Evolutionary conservation across 768 basidiomycete genomes (phyloP), one percentile per base, ranked within the genome.

Genomic region (Sistotremastrum suecicum): DNA sequence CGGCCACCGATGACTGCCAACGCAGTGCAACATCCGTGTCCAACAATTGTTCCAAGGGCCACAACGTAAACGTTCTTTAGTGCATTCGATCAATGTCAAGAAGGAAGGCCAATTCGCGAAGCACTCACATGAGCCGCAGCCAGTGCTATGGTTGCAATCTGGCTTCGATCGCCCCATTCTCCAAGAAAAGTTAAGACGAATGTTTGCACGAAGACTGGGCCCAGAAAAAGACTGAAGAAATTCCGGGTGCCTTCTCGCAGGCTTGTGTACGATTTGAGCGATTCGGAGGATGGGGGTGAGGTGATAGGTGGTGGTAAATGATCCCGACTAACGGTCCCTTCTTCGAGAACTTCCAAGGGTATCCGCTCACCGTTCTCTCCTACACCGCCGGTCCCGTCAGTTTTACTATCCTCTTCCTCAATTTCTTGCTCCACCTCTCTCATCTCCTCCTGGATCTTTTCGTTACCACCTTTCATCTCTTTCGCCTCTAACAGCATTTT

Each of bases 91-190:
- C 66, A 36, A 34, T 36, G 31, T 7, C 33, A 38, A 34, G n/a
- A 37, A 42, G 47, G 48, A 30, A 47, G 46, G 45, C 39, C 20
- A 28, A 50, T 43, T 34, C 32, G 12, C 32, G 10, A 9, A 28
- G 36, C 12, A 69, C 76, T 43, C 58, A 97, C 94, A 66, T 99
- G 90, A 20, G 92, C 87, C 28, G 92, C 92, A 2, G 86, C 94
- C 44, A 98, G 68, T 4, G 89, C 92, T 51, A 98, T 94, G 2
- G 95, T 98, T 2, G 95, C 84, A 54, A 98, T 89, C 66, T 99
- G 94, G 57, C 89, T 94, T 44, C 94, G 67, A 64, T 98, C 95
- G 0, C 95, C 94, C 95, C 95, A 98, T 64, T 99, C 95, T 7
- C 92, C 95, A n/a, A 99, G 69, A 64, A 97, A 97, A 0, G 94